Evolutionary conservation across 805 yeast genomes (phyloP), one percentile per base, ranked within the genome.

Genomic region (Yamadazyma olivae): DNA sequence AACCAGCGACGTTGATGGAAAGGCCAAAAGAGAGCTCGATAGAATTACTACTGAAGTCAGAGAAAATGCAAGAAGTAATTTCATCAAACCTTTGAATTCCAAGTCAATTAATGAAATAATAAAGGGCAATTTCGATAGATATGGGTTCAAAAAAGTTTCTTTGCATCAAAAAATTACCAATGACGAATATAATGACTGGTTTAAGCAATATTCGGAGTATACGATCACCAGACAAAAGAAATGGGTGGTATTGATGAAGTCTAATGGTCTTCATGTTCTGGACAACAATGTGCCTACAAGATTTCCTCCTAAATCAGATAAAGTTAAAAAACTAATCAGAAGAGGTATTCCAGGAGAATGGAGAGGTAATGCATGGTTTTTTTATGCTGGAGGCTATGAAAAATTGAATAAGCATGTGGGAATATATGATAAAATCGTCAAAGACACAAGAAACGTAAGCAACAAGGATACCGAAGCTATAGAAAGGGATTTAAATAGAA

Each of bases 361-460:
- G 97, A 69, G 99, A 46, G 99, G 99, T 1, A 76, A 77, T 46
- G 96, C 97, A 0, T 91, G 99, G 99, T 91, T 93, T 71, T 82
- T 79, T 66, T 91, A 86, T 58, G 95, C 95, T 6, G 80, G 81
- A 17, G 99, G 98, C 2, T 73, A 79, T 37, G 93, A 85, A 35
- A 73, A 72, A 46, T 59, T 88, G 38, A 78, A 74, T 46, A 77
- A 78, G 26, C 79, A 90, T 53, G 65, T 64, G 12, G 96, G 95
- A 1, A 72, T 85, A 2, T 93, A 90, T 56, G 85, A 79, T 30
- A 66, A 70, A 41, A 68, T 91, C 20, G 79, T 87, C 25, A 64
- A 61, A 10, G 79, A 80, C 45, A 79, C 91, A 0, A 47, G 55
- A 21, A 66, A 63, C 22, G 53, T 75, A 30, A 64, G 70, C n/a